A percentile compares a stretch with the other conserved stretches of the same genome.
phyloP scores from a whole-genome alignment of 1,139 yeast species.

The Dujonia santamariae region DNA sequence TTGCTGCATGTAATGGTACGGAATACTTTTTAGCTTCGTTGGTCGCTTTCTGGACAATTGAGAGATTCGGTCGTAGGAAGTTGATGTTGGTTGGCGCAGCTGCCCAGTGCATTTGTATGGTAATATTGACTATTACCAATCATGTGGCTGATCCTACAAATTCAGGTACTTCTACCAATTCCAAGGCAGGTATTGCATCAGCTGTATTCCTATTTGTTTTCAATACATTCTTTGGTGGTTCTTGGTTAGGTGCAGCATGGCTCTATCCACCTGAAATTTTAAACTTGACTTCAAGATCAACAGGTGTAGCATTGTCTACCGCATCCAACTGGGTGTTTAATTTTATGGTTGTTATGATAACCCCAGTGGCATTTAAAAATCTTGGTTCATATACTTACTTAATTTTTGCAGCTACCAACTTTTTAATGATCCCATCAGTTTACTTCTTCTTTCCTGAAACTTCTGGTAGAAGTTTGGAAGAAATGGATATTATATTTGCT shows the following conservation, averaged over 20 bases:
- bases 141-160: slow-evolving; percentile 23
- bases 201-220: slow-evolving; percentile 37
- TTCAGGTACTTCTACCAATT: slow-evolving; percentile 9
- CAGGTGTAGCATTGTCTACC: slow-evolving; percentile 34
- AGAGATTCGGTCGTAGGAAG: slow-evolving; percentile 52
- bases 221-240: slow-evolving; percentile 31
- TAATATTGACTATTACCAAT: slow-evolving; percentile 26
- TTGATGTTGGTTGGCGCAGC: slow-evolving; percentile 51
- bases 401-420: slow-evolving; percentile 39
- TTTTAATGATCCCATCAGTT: slow-evolving; percentile 50
- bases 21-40: slow-evolving; percentile 42
- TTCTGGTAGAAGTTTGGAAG: slow-evolving; percentile 56
- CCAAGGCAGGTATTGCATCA: slow-evolving; percentile 27
- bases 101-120: slow-evolving; percentile 41
- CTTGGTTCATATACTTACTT: slow-evolving; percentile 33
- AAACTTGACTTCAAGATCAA: slow-evolving; percentile 33
- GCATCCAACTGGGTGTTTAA: slow-evolving; percentile 38
- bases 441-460: slow-evolving; percentile 62
- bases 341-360: slow-evolving; percentile 34
- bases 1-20: slow-evolving; percentile 36
- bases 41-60: slow-evolving; percentile 45
- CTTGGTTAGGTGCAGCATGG: slow-evolving; percentile 34
- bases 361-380: slow-evolving; percentile 30
- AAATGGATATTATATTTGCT: slow-evolving; percentile 57
- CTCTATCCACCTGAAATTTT: slow-evolving; percentile 37